Evolutionary conservation across 2,329 filamentous ascomycete genomes (phyloP).

Genomic region (Furcasterigmium sp.): DNA sequence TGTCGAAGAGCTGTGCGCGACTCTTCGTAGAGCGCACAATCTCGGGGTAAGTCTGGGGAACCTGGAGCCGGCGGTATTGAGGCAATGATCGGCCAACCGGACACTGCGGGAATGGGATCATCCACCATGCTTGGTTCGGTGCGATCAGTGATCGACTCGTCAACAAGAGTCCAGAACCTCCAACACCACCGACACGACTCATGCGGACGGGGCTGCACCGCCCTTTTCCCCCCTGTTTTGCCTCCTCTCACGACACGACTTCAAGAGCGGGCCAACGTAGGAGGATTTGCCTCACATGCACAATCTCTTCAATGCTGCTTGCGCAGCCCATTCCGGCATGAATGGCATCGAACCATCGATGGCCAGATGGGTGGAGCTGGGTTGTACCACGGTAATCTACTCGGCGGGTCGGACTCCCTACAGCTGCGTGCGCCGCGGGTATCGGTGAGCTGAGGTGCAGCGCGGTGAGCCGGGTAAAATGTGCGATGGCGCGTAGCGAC

Average conservation of each 20-base stretch:
- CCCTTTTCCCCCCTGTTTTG: neutral
- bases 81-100: neutral
- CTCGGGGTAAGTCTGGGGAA: slow-evolving; percentile 1
- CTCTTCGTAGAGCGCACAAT: neutral
- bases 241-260: neutral
- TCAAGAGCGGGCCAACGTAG: neutral
- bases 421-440: neutral
- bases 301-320: neutral
- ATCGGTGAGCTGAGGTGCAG: neutral
- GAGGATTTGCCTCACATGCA: neutral
- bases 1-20: too few species aligned
- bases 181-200: neutral
- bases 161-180: neutral
- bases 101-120: neutral
- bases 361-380: neutral
- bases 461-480: slow-evolving; percentile 1
- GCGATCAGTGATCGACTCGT: too few species aligned
- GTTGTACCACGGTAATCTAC: neutral
- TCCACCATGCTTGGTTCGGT: neutral
- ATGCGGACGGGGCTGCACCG: neutral
- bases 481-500: neutral
- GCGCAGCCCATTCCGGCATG: neutral
- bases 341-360: slow-evolving; percentile 2
- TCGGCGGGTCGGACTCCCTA: neutral
- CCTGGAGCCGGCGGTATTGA: neutral